A percentile compares a stretch with the other conserved stretches of the same genome.
Conservation (phyloP, 2,329 filamentous ascomycete genomes). For the Fusarium tupiense region DNA sequence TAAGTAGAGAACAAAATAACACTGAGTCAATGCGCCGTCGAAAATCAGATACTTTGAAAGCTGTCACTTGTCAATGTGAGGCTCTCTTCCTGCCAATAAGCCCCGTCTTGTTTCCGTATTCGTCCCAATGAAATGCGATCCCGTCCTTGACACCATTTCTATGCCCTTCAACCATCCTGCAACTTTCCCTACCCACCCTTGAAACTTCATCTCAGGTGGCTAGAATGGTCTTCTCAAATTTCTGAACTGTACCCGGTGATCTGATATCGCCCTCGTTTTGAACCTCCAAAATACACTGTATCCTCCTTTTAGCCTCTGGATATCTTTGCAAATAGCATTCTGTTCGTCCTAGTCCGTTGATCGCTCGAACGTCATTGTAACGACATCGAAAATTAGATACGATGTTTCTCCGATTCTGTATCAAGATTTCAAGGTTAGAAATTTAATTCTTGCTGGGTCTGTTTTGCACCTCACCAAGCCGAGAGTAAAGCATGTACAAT, state of each 20-base stretch:
- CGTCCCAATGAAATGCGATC: slow-evolving; percentile 44
- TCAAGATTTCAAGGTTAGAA: slow-evolving; percentile 42
- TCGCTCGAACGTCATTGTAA: slow-evolving; percentile 25
- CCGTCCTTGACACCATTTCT: slow-evolving; percentile 46
- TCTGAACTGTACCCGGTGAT: neutral
- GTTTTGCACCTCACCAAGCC: slow-evolving; percentile 77
- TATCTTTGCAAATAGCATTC: slow-evolving; percentile 11
- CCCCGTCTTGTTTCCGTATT: slow-evolving; percentile 37
- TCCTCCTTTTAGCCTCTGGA: slow-evolving; percentile 37
- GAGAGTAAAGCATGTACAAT: slow-evolving; percentile 98
- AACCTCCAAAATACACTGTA: slow-evolving; percentile 21
- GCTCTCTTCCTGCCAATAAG: slow-evolving; percentile 36
- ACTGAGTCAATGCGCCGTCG: slow-evolving; percentile 41
- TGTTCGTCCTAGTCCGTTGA: slow-evolving; percentile 9
- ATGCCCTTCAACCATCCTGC: slow-evolving; percentile 38
- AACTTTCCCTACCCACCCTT: slow-evolving; percentile 10
- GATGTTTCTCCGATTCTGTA: slow-evolving; percentile 58
- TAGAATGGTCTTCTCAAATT: slow-evolving; percentile 7
- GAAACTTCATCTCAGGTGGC: slow-evolving; percentile 6
- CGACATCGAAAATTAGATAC: slow-evolving; percentile 46
- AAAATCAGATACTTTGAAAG: slow-evolving; percentile 37
- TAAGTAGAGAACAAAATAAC: slow-evolving; percentile 34
- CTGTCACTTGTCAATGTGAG: slow-evolving; percentile 26
- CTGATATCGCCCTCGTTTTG: neutral
- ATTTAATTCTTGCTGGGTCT: slow-evolving; percentile 34